Evolutionary conservation across 495 filamentous ascomycete genomes (phyloP).

Genomic region (Thermothielavioides terrestris): DNA sequence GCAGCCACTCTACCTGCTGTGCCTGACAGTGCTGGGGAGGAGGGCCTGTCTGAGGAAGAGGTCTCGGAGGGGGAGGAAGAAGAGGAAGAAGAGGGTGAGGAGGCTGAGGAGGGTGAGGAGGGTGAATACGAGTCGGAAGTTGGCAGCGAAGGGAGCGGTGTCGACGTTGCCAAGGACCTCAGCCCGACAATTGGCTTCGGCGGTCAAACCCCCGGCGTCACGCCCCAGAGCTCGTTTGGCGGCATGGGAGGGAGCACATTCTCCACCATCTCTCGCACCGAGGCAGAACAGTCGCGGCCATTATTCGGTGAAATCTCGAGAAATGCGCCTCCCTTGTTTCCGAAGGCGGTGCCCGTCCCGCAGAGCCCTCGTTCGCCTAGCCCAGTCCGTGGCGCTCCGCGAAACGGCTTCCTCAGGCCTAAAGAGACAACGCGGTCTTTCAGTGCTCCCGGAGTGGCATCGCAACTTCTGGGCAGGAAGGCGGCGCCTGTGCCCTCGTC

Average conservation of each 20-base stretch:
- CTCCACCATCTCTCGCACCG: constrained; percentile 40
- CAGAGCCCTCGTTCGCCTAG: constrained; percentile 70
- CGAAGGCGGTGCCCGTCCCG: constrained; percentile 50
- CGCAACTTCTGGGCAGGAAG: constrained; percentile 34
- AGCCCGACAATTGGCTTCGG: constrained; percentile 43
- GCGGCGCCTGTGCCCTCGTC: constrained; percentile 13
- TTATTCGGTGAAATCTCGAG: constrained; percentile 61
- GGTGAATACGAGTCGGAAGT: constrained; percentile 37
- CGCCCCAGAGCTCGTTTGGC: constrained; percentile 61
- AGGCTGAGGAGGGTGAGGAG: constrained; percentile 28
- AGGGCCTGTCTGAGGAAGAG: constrained; percentile 21
- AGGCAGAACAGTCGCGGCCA: constrained; percentile 32
- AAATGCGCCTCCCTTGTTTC: constrained; percentile 43
- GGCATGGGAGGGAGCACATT: constrained; percentile 35
- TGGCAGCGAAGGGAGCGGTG: constrained; percentile 49
- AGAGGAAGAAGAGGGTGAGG: constrained; percentile 27
- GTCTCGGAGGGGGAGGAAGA: constrained; percentile 19
- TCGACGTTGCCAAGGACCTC: constrained; percentile 61
- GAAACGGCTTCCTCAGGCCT: constrained; percentile 38
- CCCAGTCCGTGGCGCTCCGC: constrained; percentile 51
- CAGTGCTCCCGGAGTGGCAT: constrained; percentile 48
- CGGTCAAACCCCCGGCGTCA: constrained; percentile 46
- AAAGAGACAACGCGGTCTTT: constrained; percentile 45
- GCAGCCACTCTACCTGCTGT: constrained; percentile 13
- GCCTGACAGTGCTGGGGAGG: constrained; percentile 19